Evolutionary conservation across 148 eudicot species (phyloP).

Genomic region (Fagopyrum homotropicum): DNA sequence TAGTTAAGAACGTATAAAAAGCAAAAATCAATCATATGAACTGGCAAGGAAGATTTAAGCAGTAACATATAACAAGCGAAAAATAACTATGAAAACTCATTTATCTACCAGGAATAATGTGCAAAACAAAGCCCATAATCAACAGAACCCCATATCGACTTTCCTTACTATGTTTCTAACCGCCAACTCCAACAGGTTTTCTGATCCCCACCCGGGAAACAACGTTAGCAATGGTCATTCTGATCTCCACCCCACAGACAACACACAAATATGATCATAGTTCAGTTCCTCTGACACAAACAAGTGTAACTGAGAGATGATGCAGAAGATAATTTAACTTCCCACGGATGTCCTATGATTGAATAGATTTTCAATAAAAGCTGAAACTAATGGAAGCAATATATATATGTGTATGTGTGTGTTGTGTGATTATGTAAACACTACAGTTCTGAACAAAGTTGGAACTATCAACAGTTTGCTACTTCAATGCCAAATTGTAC

Average conservation of each 20-base stretch:
- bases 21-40: no score
- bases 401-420: neutral
- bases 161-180: neutral
- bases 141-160: neutral
- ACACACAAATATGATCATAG: neutral
- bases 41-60: neutral
- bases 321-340: neutral
- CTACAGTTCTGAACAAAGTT: neutral
- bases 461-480: neutral
- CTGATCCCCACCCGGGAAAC: neutral
- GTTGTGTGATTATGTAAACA: neutral
- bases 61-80: neutral
- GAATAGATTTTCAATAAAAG: neutral
- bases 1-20: no score
- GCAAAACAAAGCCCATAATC: neutral
- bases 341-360: neutral
- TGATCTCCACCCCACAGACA: neutral
- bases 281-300: neutral
- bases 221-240: neutral
- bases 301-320: neutral
- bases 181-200: neutral
- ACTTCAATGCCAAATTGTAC: neutral
- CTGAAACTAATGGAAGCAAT: neutral
- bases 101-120: neutral
- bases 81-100: neutral